Conservation (phyloP, 1,284 basidiomycete genomes). For the Cutaneotrichosporon dermatis region DNA sequence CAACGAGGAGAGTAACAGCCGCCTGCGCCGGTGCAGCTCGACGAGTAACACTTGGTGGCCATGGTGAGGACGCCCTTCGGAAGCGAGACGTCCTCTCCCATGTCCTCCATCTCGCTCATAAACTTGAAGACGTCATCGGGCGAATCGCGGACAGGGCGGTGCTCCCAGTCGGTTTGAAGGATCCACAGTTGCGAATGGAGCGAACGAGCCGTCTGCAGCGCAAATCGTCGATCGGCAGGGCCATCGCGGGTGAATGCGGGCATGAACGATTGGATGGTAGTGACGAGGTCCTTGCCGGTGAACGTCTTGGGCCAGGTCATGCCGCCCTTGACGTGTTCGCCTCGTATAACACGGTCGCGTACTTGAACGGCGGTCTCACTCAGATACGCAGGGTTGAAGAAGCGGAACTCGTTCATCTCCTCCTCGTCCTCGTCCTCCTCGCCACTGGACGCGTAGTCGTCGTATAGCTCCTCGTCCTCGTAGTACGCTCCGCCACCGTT, state of each 20-base stretch:
- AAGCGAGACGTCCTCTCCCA: slow-evolving; percentile 62
- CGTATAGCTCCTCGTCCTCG: slow-evolving; percentile 48
- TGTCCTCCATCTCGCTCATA: slow-evolving; percentile 81
- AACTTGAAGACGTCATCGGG: slow-evolving; percentile 87
- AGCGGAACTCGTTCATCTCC: slow-evolving; percentile 68
- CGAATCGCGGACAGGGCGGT: slow-evolving; percentile 74
- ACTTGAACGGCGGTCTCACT: slow-evolving; percentile 84
- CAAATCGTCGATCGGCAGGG: slow-evolving; percentile 68
- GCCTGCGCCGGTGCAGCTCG: slow-evolving; percentile 43
- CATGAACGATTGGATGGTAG: slow-evolving; percentile 74
- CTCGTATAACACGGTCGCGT: slow-evolving; percentile 76
- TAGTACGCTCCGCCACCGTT: slow-evolving; percentile 21
- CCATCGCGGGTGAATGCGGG: slow-evolving; percentile 67
- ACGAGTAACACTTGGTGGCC: slow-evolving; percentile 70
- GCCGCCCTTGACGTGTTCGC: slow-evolving; percentile 82
- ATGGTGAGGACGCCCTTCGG: slow-evolving; percentile 59
- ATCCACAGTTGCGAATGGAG: slow-evolving; percentile 91
- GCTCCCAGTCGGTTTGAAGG: slow-evolving; percentile 95
- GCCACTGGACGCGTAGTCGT: slow-evolving; percentile 54
- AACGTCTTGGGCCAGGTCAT: slow-evolving; percentile 82
- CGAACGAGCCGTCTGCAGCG: slow-evolving; percentile 78
- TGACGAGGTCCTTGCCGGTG: slow-evolving; percentile 86
- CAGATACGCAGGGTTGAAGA: slow-evolving; percentile 79
- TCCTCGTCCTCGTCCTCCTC: slow-evolving; percentile 51
- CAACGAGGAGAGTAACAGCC: slow-evolving; percentile 65